Percentiles rank a stretch among this genome's conserved stretches.
These are phyloP conservation scores for Brachypodium distachyon DNA, from an alignment of 202 grass and related monocot species.

Conservation along the genomic window DNA sequence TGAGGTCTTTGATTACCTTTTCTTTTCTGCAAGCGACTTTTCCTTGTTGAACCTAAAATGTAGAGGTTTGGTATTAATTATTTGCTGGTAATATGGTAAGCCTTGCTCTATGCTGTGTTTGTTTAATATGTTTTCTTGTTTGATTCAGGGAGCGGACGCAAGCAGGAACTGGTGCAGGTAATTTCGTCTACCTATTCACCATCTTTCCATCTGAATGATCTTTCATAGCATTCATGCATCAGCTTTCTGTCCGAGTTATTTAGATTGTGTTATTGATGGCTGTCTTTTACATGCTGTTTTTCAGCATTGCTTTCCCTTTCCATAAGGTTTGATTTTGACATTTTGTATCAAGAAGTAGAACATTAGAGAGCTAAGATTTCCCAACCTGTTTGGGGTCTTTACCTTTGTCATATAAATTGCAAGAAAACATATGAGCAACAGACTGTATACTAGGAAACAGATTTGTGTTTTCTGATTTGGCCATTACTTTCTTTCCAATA, in stretches of 20 bases:
- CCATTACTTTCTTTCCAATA: neutral
- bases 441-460: neutral
- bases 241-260: neutral
- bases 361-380: neutral
- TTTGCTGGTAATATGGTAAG: too few species aligned
- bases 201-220: neutral
- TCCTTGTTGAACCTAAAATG: neutral
- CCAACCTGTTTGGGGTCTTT: neutral
- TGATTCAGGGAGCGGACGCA: slow-evolving; percentile 49
- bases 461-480: neutral
- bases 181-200: neutral
- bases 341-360: neutral
- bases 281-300: too few species aligned
- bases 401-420: neutral
- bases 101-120: neutral
- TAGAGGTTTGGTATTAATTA: neutral
- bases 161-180: slow-evolving; percentile 41
- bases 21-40: neutral
- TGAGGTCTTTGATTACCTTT: neutral
- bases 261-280: neutral
- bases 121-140: neutral
- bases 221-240: neutral
- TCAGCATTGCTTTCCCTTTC: neutral
- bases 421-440: neutral
- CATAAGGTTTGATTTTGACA: neutral